These are phyloP conservation scores for Triticum monococcum DNA, from an alignment of 176 grass and related monocot species.

Conservation along the genomic window DNA sequence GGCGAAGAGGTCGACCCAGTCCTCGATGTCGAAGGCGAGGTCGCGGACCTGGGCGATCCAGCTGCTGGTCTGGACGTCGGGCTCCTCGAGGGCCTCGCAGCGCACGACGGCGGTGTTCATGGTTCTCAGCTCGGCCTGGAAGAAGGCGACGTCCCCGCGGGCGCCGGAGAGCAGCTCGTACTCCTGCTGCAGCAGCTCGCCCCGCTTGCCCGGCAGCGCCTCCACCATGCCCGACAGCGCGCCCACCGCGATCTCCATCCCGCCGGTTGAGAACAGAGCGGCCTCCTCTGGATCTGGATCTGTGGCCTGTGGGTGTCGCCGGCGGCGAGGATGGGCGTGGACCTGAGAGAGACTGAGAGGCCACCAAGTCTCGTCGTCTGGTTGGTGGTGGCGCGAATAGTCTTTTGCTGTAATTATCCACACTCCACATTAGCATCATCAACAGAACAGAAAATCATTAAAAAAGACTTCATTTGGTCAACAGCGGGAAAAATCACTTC, in stretches of 20 bases:
- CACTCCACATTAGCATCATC: too few species aligned
- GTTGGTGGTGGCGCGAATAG: not conserved
- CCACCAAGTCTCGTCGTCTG: too few species aligned
- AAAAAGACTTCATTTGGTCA: too few species aligned
- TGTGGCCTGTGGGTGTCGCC: not conserved
- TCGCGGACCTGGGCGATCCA: conserved; percentile 35
- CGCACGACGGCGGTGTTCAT: conserved; percentile 29
- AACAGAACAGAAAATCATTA: too few species aligned
- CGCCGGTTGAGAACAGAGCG: not conserved
- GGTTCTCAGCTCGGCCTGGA: conserved; percentile 31
- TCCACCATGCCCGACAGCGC: conserved; percentile 40
- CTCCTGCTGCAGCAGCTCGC: conserved; percentile 38
- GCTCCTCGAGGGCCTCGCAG: conserved; percentile 25
- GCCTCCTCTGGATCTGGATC: conserved; percentile 12
- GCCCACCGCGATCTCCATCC: conserved; percentile 46
- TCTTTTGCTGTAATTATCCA: too few species aligned
- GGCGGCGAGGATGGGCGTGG: conserved; percentile 21
- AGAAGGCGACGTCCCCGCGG: conserved; percentile 29
- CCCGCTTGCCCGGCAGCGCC: conserved; percentile 36
- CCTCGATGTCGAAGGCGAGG: conserved; percentile 26
- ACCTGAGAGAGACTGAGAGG: not conserved
- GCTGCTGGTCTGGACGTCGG: conserved; percentile 7
- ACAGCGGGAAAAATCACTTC: too few species aligned
- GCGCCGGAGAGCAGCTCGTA: conserved; percentile 35
- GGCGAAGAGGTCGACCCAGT: conserved; percentile 41